Evolutionary conservation across 345 rosid genomes (phyloP).

Genomic region (Hibiscus mutabilis): DNA sequence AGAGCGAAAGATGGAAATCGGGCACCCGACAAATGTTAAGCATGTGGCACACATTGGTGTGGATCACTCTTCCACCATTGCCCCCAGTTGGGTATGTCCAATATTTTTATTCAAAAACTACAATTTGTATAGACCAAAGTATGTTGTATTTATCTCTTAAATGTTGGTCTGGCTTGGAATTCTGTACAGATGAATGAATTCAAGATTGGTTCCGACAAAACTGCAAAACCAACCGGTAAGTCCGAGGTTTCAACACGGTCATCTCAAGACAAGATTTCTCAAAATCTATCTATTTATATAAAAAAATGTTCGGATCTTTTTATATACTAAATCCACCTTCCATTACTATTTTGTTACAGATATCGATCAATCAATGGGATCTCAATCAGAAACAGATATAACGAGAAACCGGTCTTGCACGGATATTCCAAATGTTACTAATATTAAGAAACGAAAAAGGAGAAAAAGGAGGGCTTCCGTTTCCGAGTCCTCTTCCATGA

Average conservation of each 20-base stretch:
- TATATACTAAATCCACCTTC: too few species aligned
- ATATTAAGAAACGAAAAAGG: too few species aligned
- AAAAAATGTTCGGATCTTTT: too few species aligned
- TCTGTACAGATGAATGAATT: constrained; percentile 73
- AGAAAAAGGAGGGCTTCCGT: too few species aligned
- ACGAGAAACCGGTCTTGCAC: too few species aligned
- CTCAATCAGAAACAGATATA: too few species aligned
- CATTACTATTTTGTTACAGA: too few species aligned
- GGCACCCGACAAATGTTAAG: constrained; percentile 90
- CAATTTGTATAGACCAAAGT: background rate
- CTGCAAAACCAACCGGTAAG: constrained; percentile 44
- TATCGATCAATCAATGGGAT: too few species aligned
- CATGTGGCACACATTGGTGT: constrained; percentile 92
- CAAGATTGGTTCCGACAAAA: constrained; percentile 55
- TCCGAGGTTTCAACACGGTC: constrained; percentile 33
- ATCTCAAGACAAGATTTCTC: constrained; percentile 43
- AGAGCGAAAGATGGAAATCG: constrained; percentile 80
- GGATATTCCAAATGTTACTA: too few species aligned
- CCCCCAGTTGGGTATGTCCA: constrained; percentile 82
- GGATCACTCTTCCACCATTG: constrained; percentile 63
- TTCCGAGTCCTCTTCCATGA: too few species aligned
- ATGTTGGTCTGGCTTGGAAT: background rate
- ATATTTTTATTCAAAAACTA: background rate
- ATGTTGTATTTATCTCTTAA: background rate
- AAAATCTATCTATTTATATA: too few species aligned